Evolutionary conservation across 2,329 filamentous ascomycete species (phyloP).

Genomic region (Setomelanomma holmii): DNA sequence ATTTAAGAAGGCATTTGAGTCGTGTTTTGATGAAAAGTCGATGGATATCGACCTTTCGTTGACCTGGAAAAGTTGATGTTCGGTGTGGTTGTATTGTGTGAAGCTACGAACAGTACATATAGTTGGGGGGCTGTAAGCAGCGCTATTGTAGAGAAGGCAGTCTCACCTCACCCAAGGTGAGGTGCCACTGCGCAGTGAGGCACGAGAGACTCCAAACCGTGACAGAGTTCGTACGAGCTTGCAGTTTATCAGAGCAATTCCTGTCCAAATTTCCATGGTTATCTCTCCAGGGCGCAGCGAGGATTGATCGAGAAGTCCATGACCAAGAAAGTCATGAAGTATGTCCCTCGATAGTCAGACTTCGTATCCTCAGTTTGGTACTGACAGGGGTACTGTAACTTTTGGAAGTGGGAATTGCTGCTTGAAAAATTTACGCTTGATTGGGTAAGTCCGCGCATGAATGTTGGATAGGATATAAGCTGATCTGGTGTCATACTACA

Average conservation of each 20-base stretch:
- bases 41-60: too few relatives aligned
- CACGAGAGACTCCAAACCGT: too few relatives aligned
- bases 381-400: not conserved
- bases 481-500: not conserved
- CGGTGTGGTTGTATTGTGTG: too few relatives aligned
- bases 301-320: slow-evolving; percentile 21
- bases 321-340: slow-evolving; percentile 16
- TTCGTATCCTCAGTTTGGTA: not conserved
- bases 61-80: too few relatives aligned
- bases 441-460: not conserved
- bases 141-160: too few relatives aligned
- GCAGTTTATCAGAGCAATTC: slow-evolving; percentile 14
- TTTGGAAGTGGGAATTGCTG: not conserved
- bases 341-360: not conserved
- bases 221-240: slow-evolving; percentile 11
- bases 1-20: too few relatives aligned
- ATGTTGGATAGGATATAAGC: not conserved
- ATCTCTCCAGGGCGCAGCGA: slow-evolving; percentile 13
- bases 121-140: too few relatives aligned
- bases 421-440: not conserved
- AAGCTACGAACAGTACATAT: too few relatives aligned
- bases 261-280: slow-evolving; percentile 23
- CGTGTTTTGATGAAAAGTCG: too few relatives aligned
- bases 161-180: too few relatives aligned
- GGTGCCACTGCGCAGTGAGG: too few relatives aligned